Conservation (phyloP, 2,329 filamentous ascomycete genomes). For the Exserohilum turcica region DNA sequence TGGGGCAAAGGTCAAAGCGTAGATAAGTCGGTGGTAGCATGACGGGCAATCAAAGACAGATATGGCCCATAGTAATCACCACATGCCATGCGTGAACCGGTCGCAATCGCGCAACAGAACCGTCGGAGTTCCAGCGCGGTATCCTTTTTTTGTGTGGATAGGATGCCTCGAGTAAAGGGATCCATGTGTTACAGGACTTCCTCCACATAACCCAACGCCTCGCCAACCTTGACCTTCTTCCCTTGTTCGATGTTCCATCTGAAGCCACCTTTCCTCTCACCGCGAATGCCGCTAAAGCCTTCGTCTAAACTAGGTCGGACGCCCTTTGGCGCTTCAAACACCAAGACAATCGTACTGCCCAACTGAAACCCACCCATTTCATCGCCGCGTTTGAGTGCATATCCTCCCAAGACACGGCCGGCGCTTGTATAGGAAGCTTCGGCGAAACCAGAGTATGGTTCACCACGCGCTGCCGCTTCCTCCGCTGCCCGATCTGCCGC, state of each 20-base stretch:
- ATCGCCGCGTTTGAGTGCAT: constrained; percentile 83
- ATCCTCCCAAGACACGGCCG: constrained; percentile 76
- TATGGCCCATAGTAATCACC: not conserved
- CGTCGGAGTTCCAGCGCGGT: not conserved
- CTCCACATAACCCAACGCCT: constrained; percentile 78
- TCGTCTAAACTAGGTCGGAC: constrained; percentile 61
- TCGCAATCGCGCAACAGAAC: not conserved
- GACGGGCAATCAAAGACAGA: too few species aligned
- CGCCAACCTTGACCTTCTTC: constrained; percentile 84
- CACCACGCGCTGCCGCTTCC: constrained; percentile 73
- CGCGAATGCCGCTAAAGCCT: constrained; percentile 52
- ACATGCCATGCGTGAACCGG: not conserved
- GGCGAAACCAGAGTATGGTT: constrained; percentile 86
- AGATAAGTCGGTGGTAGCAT: too few species aligned
- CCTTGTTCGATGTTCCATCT: constrained; percentile 87
- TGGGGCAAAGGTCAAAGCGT: too few species aligned
- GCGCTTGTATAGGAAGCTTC: constrained; percentile 87
- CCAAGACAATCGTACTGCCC: constrained; percentile 90
- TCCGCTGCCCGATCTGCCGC: constrained; percentile 85
- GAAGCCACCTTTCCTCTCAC: constrained; percentile 70
- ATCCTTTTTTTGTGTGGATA: constrained; percentile 1
- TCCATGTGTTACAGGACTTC: constrained; percentile 27
- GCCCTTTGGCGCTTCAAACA: constrained; percentile 88
- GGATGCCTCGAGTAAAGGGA: not conserved
- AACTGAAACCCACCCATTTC: constrained; percentile 99